Evolutionary conservation across 805 yeast genomes (phyloP).

Genomic region (Ogataea ramenticola): DNA sequence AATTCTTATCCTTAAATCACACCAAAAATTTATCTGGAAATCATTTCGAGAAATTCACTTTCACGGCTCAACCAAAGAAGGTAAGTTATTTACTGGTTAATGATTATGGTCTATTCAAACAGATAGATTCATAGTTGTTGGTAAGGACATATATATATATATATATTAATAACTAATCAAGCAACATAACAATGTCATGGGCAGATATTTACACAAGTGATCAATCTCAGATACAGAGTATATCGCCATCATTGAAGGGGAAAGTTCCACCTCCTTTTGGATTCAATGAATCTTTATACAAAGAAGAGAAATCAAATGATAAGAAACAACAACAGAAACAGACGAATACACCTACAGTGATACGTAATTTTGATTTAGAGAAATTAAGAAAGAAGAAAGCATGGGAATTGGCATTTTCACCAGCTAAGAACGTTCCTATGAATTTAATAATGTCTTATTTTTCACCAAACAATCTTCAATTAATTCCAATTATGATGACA

Average conservation of each 20-base stretch:
- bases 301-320: slow-evolving; percentile 2
- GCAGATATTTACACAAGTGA: slow-evolving; percentile 1
- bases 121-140: no score
- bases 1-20: no score
- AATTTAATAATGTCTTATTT: slow-evolving; percentile 84
- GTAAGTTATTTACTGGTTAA: no score
- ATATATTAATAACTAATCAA: no score
- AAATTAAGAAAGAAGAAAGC: slow-evolving; percentile 54
- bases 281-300: slow-evolving; percentile 7
- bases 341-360: background rate
- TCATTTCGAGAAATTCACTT: no score
- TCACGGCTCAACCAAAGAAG: no score
- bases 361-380: slow-evolving; percentile 20
- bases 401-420: slow-evolving; percentile 79
- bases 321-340: background rate
- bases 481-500: slow-evolving; percentile 88
- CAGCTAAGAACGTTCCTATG: slow-evolving; percentile 84
- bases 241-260: background rate
- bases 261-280: slow-evolving; percentile 12
- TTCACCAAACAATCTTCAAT: slow-evolving; percentile 85
- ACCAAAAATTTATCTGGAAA: no score
- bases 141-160: no score
- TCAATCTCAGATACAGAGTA: background rate
- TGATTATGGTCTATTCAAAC: no score
- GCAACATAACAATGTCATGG: background rate